Conservation (phyloP, 345 rosid genomes). For the Eucalyptus globulus region DNA sequence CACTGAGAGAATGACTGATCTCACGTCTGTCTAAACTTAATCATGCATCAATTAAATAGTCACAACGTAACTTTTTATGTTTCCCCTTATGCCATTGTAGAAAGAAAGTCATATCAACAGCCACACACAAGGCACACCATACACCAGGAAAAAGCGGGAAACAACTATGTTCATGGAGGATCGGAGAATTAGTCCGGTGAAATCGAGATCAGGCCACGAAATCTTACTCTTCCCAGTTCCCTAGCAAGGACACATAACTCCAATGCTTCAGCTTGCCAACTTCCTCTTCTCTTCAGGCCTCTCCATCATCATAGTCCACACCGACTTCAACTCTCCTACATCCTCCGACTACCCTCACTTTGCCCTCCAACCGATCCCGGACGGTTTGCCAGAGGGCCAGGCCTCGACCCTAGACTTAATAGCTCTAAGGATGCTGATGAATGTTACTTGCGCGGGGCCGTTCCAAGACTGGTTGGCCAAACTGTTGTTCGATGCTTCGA, state of each 20-base stretch:
- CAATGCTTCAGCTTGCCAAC: slow-evolving; percentile 45
- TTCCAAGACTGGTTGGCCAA: slow-evolving; percentile 17
- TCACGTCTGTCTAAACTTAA: no score
- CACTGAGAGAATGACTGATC: no score
- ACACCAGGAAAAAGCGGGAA: no score
- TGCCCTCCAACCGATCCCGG: slow-evolving; percentile 16
- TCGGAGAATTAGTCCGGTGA: neutral
- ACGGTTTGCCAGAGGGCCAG: neutral
- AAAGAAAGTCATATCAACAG: no score
- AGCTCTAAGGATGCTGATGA: neutral
- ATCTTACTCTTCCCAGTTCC: slow-evolving; percentile 40
- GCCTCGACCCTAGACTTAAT: neutral
- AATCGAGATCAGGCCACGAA: neutral
- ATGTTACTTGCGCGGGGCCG: slow-evolving; percentile 9
- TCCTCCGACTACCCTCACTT: slow-evolving; percentile 33
- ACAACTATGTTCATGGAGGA: neutral
- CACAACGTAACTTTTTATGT: no score
- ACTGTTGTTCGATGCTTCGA: slow-evolving; percentile 1
- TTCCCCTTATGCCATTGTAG: no score
- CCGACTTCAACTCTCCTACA: slow-evolving; percentile 31
- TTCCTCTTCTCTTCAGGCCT: slow-evolving; percentile 40
- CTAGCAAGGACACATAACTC: slow-evolving; percentile 46
- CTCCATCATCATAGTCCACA: slow-evolving; percentile 38
- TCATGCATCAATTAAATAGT: no score
- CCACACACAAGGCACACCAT: no score